phyloP scores from a whole-genome alignment of 208 protist genomes.

The Leishmania martiniquensis region DNA sequence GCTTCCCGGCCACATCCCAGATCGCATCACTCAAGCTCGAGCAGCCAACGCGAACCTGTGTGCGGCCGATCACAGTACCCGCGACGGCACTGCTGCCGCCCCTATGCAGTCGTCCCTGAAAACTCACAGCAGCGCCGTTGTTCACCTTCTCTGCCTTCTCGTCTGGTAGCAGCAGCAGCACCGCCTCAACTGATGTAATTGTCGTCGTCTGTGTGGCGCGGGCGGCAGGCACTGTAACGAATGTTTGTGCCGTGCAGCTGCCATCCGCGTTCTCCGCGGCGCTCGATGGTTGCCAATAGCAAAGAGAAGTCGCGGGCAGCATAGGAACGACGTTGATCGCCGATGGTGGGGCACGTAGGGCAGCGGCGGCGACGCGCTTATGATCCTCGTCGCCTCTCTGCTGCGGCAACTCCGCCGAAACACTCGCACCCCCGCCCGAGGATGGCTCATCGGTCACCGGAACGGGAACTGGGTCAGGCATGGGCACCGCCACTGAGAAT shows the following conservation, averaged over 20 bases:
- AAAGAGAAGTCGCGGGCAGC: slow-evolving; percentile 12
- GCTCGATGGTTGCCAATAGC: slow-evolving; percentile 20
- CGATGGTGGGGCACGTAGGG: neutral
- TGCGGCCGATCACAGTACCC: slow-evolving; percentile 11
- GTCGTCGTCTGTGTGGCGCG: neutral
- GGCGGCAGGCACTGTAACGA: neutral
- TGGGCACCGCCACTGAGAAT: slow-evolving; percentile 3
- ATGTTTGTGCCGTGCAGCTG: too few relatives aligned
- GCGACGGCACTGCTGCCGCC: neutral
- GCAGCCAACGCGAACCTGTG: neutral
- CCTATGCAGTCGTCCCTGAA: neutral
- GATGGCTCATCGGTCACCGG: slow-evolving; percentile 5
- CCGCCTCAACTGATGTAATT: slow-evolving; percentile 8
- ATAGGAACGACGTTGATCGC: slow-evolving; percentile 3
- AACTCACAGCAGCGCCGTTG: neutral
- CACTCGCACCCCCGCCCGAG: neutral
- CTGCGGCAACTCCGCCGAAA: neutral
- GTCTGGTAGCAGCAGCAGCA: slow-evolving; percentile 6
- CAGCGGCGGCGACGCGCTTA: neutral
- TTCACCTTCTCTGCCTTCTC: neutral
- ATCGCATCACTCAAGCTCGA: neutral
- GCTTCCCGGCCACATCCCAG: slow-evolving; percentile 16
- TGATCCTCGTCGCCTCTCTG: neutral
- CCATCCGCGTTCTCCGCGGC: neutral
- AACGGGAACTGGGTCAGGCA: too few relatives aligned